phyloP scores from a whole-genome alignment of 371 early-diverging fungal genomes.

The Mortierella sp. region DNA sequence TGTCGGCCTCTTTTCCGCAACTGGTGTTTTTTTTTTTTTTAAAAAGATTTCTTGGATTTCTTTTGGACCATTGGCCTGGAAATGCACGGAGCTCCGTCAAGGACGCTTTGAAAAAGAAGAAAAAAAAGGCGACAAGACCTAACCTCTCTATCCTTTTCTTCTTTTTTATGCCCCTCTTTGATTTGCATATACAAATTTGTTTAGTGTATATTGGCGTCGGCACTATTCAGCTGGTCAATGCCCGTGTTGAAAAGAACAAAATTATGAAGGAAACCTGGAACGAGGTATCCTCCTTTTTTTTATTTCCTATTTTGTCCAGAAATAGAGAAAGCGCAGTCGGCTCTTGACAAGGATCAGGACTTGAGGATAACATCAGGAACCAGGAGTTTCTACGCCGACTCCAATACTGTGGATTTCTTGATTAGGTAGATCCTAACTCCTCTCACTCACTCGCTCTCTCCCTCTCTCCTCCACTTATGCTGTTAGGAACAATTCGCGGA shows the following conservation, averaged over 20 bases:
- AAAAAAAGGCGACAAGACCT: background rate
- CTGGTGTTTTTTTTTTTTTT: slow-evolving; percentile 21
- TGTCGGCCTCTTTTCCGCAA: slow-evolving; percentile 48
- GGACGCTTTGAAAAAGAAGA: background rate
- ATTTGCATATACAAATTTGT: background rate
- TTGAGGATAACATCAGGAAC: background rate
- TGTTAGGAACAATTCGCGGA: slow-evolving; percentile 53
- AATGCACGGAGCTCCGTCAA: background rate
- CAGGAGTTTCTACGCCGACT: no score
- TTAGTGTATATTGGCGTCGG: slow-evolving; percentile 51
- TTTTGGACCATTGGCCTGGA: background rate
- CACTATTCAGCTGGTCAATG: slow-evolving; percentile 51
- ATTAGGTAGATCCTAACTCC: background rate
- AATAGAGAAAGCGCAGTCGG: no score
- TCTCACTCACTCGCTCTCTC: background rate
- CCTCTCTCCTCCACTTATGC: background rate
- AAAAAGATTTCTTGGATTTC: background rate
- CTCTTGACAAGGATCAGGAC: background rate
- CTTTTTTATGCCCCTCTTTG: background rate
- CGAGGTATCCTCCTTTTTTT: slow-evolving; percentile 11
- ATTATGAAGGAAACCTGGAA: slow-evolving; percentile 45
- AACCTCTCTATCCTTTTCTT: background rate
- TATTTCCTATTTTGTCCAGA: no score
- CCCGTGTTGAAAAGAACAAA: slow-evolving; percentile 52
- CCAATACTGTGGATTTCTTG: background rate